A percentile compares a stretch with the other conserved stretches of the same genome.
phyloP scores from a whole-genome alignment of 805 yeast genomes.

The Candida argentea region DNA sequence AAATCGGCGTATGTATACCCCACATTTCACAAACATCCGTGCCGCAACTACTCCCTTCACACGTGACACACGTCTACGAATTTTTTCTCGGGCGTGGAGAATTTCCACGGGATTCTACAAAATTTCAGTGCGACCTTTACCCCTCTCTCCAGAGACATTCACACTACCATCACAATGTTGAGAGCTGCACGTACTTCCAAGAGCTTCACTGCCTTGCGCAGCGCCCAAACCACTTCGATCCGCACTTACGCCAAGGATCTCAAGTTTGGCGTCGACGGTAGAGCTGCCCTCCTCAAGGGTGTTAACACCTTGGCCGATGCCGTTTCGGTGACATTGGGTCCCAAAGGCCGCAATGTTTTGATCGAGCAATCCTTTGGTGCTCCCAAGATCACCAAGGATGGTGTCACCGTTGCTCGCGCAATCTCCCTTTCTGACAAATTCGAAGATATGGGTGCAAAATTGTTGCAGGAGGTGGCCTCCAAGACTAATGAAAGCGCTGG shows the following conservation, averaged over 20 bases:
- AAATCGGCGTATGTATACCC: too few relatives aligned
- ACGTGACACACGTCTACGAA: too few relatives aligned
- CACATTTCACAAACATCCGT: too few relatives aligned
- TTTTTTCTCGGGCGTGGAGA: too few relatives aligned
- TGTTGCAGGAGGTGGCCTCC: conserved; percentile 92
- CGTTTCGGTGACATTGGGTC: conserved; percentile 93
- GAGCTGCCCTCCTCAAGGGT: conserved; percentile 89
- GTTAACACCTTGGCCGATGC: conserved; percentile 94
- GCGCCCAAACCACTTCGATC: conserved; percentile 28
- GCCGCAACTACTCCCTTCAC: too few relatives aligned
- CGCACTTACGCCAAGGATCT: conserved; percentile 67
- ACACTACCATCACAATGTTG: conserved; percentile 25
- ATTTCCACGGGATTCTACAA: too few relatives aligned
- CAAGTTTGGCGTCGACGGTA: conserved; percentile 94
- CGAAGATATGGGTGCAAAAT: conserved; percentile 93
- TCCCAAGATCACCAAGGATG: conserved; percentile 98
- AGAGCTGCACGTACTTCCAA: conserved; percentile 38
- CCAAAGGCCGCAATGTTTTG: conserved; percentile 94
- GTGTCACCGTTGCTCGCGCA: conserved; percentile 92
- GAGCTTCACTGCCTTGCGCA: too few relatives aligned
- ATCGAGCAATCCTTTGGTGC: conserved; percentile 95
- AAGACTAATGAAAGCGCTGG: conserved; percentile 97
- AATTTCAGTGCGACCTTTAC: too few relatives aligned
- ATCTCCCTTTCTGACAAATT: conserved; percentile 78
- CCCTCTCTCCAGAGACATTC: too few relatives aligned